Percentiles rank a stretch among this genome's conserved stretches.
Evolutionary conservation across 208 protist species (phyloP).

Genomic region (Angomonas ambiguus): DNA sequence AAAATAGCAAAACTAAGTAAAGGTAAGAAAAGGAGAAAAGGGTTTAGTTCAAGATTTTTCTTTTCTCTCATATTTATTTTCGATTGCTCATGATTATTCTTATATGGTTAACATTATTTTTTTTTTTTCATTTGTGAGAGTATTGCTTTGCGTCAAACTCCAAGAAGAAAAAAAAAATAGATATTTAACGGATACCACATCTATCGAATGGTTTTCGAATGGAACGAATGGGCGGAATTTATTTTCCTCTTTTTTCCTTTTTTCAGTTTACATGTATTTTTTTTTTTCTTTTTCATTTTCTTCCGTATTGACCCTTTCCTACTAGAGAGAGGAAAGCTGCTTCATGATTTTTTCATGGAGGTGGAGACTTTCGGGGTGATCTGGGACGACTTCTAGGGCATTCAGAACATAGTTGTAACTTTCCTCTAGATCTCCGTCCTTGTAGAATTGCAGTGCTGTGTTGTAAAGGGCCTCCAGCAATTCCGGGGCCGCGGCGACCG

Average conservation of each 20-base stretch:
- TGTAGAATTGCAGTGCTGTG: conserved; percentile 63
- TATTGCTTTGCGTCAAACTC: neutral
- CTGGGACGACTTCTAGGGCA: conserved; percentile 71
- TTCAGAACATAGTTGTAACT: conserved; percentile 50
- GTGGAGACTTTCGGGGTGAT: conserved; percentile 76
- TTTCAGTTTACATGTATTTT: neutral
- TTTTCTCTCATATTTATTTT: neutral
- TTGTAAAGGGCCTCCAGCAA: conserved; percentile 94
- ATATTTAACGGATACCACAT: neutral
- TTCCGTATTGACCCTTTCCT: neutral
- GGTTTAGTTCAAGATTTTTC: neutral
- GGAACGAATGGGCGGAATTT: too few species aligned
- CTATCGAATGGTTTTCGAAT: too few species aligned
- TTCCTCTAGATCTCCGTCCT: conserved; percentile 78
- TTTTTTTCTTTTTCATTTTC: conserved; percentile 14
- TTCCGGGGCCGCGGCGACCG: conserved; percentile 55
- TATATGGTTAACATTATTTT: neutral
- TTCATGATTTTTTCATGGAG: conserved; percentile 57
- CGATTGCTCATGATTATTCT: neutral
- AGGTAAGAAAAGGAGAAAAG: neutral
- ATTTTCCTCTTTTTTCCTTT: too few species aligned
- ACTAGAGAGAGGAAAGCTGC: conserved; percentile 48
- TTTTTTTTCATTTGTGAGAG: neutral
- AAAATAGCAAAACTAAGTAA: neutral
- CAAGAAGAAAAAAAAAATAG: neutral